Base-by-base conservation (phyloP, 2,329 filamentous ascomycete species). In the Leptographium radiaticola region DNA sequence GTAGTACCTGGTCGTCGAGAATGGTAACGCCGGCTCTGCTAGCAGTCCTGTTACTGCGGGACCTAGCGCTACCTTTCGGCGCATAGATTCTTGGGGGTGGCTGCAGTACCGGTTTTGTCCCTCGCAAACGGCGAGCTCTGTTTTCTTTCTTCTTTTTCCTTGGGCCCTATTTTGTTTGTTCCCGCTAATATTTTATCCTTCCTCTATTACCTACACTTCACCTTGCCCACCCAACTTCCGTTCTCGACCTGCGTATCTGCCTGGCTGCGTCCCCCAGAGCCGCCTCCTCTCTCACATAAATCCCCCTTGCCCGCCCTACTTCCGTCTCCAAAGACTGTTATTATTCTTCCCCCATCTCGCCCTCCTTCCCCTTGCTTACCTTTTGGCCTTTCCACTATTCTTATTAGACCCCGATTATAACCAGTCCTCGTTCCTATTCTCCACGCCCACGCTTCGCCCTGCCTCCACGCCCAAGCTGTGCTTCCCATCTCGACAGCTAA, bases 201-300 rank as follows among this genome's bases (percentile, higher is more conserved):
- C 45, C 47, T 58, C 57, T 57, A 54, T 52, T 59, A 25, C 62
- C 60, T 60, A 57, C 53, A 51, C 51, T 59, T 52, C 55, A 53
- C 53, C 53, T 44, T 50, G 40, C 55, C 54, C 57, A 46, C 48
- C 49, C 52, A 52, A 49, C 45, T 49, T 54, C 49, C 51, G 49
- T 51, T 52, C 51, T 33, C 13, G 48, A 20, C 38, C 25, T 25
- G 31, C n/a, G 18, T 39, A 49, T 39, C 31, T n/a, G 30, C 42
- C 36, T 47, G 6, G 4, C 25, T 43, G 13, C 34, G 30, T 33
- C 30, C 39, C 25, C 25, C 57, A 58, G 58, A 60, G 57, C 56
- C 58, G 57, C 56, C 52, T 49, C 52, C 49, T 9, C 42, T 33
- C 38, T 25, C 50, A n/a, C 49, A 43, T 62, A 46, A 46, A 40